Base-by-base conservation (phyloP, 2,329 filamentous ascomycete species). In the Aspergillus quadrilineatus region DNA sequence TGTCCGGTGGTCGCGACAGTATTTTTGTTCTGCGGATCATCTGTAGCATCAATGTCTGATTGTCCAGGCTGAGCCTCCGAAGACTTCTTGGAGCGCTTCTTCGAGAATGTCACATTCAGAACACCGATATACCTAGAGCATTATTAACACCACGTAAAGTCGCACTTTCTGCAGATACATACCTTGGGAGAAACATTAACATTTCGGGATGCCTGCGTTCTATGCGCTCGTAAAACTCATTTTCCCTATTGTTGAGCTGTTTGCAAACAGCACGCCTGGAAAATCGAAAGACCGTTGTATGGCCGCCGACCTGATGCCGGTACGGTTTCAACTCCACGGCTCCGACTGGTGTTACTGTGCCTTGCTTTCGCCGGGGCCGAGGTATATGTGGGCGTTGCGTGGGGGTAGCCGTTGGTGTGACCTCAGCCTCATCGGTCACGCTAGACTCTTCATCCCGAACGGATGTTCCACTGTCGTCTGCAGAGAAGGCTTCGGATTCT, bases 141-240 rank as follows among this genome's bases (percentile, higher is more conserved):
- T 30, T 55, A 55, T 64, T 48, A 12, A 43, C 14, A 42, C 51
- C 26, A 55, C 12, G 8, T 41, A n/a, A 37, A 10, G 53, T 6
- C 10, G 17, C 45, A 15, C 15, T 2, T 14, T 45, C n/a, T 9
- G 28, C 10, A 44, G 3, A 9, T 78, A 89, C 87, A 39, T 69
- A 79, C 75, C 92, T 91, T 62, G 94, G 94, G 62, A 99, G 81
- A 71, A 97, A 99, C 42, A 89, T 86, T 58, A 99, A 79, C 67
- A 99, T 82, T 69, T 96, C 89, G 62, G 92, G 90, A 74, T 99
- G 93, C 64, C 90, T 86, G 67, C 85, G 86, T 78, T 99, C 94
- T 67, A 97, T 90, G 53, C 88, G 94, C 75, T 99, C 94, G 74
- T 99, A 99, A 71, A 99, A 99, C 75, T 96, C 91, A 74, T 99